A percentile compares a stretch with the other conserved stretches of the same genome.
phyloP scores from a whole-genome alignment of 2,329 filamentous ascomycete species.

The Atkinsonella hypoxylon region DNA sequence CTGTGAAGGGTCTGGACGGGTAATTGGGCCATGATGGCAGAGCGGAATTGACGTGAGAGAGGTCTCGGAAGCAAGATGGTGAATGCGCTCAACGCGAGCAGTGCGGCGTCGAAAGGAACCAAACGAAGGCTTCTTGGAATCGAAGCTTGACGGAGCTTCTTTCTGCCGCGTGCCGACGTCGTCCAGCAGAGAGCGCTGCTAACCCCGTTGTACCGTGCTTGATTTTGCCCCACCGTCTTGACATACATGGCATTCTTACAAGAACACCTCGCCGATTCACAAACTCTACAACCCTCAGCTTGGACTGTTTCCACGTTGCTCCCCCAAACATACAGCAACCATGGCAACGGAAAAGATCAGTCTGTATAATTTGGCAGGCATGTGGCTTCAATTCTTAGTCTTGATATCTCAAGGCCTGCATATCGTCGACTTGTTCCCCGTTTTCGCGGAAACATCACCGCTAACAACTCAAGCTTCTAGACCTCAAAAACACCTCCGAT shows the following conservation, averaged over 20 bases:
- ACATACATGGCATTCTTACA: background rate
- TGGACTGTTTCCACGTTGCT: background rate
- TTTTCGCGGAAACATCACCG: background rate
- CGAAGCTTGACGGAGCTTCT: conserved; percentile 1
- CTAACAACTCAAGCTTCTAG: conserved; percentile 30
- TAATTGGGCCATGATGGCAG: conserved; percentile 60
- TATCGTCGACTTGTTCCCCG: background rate
- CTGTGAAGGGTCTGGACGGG: conserved; percentile 90
- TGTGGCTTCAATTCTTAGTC: conserved; percentile 3
- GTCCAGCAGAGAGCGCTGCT: background rate
- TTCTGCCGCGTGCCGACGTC: background rate
- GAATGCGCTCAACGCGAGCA: conserved; percentile 1
- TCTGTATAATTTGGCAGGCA: conserved; percentile 56
- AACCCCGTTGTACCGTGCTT: no score
- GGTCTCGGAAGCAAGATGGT: conserved; percentile 1
- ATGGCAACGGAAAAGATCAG: conserved; percentile 44
- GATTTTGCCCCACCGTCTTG: background rate
- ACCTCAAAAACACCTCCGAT: conserved; percentile 93
- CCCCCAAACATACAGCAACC: conserved; percentile 5
- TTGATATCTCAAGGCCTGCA: background rate
- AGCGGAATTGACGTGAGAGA: background rate
- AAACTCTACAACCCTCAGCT: background rate
- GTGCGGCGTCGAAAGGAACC: background rate
- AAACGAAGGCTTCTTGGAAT: background rate
- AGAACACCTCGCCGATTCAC: conserved; percentile 4